Evolutionary conservation across 1,139 yeast species (phyloP).

Genomic region (Suhomyces chickasaworum): DNA sequence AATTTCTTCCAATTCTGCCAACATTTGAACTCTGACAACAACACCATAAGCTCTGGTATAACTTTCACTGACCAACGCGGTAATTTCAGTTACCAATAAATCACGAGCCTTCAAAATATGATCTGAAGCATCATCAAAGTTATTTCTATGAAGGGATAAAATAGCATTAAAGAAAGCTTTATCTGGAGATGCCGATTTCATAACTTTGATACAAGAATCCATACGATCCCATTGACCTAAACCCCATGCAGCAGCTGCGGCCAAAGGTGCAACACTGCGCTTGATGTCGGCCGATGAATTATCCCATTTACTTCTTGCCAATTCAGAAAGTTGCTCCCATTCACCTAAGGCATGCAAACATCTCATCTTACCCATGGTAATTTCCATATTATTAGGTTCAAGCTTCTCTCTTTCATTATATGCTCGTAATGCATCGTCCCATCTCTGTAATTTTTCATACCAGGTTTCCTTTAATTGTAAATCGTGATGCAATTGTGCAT

Average conservation of each 20-base stretch:
- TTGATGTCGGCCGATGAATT: constrained; percentile 70
- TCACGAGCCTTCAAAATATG: constrained; percentile 88
- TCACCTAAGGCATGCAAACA: constrained; percentile 97
- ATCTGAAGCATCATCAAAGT: constrained; percentile 76
- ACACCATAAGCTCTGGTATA: constrained; percentile 97
- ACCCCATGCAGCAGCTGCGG: constrained; percentile 99
- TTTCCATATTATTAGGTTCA: constrained; percentile 67
- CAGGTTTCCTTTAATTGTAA: constrained; percentile 93
- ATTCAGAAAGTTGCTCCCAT: constrained; percentile 89
- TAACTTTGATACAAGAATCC: constrained; percentile 86
- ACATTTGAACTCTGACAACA: constrained; percentile 94
- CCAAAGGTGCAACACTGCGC: constrained; percentile 92
- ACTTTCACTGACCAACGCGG: constrained; percentile 93
- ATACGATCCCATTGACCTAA: constrained; percentile 95
- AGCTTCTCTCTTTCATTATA: constrained; percentile 70
- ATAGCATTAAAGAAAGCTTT: constrained; percentile 93
- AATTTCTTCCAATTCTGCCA: constrained; percentile 94
- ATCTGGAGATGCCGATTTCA: constrained; percentile 92
- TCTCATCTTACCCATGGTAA: constrained; percentile 96
- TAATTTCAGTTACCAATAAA: constrained; percentile 85
- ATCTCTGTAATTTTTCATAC: constrained; percentile 94
- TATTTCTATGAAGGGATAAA: constrained; percentile 79
- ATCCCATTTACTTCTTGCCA: constrained; percentile 87
- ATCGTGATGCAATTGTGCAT: constrained; percentile 93
- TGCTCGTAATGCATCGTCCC: constrained; percentile 97